phyloP scores from a whole-genome alignment of 257 asterid species.

The Gynochthodes officinalis region DNA sequence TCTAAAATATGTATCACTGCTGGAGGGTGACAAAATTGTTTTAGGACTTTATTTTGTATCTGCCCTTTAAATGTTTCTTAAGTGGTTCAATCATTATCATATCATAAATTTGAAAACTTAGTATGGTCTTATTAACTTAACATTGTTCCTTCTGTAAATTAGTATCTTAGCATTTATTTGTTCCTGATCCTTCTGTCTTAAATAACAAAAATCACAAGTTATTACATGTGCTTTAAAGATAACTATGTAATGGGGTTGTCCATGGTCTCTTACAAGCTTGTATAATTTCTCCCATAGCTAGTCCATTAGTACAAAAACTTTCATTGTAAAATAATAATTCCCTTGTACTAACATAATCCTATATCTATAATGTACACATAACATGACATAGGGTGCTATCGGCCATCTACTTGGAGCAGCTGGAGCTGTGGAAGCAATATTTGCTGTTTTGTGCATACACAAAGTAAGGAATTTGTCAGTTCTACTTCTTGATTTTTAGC shows the following conservation, averaged over 20 bases:
- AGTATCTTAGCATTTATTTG: too few relatives aligned
- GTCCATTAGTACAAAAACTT: not conserved
- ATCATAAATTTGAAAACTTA: too few relatives aligned
- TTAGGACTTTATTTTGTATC: not conserved
- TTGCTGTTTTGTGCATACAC: constrained; percentile 69
- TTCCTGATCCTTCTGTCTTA: not conserved
- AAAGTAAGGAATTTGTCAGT: constrained; percentile 42
- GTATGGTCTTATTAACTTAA: too few relatives aligned
- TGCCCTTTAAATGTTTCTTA: too few relatives aligned
- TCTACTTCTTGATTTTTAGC: not conserved
- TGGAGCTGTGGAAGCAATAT: constrained; percentile 94
- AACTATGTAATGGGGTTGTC: not conserved
- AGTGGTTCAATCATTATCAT: not conserved
- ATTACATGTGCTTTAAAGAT: not conserved
- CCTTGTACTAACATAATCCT: not conserved
- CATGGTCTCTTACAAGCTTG: not conserved
- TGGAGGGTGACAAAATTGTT: not conserved
- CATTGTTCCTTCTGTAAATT: not conserved
- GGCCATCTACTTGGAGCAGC: constrained; percentile 99
- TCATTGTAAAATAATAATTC: not conserved
- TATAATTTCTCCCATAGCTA: not conserved
- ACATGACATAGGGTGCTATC: constrained; percentile 63
- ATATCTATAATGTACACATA: not conserved
- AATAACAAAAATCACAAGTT: not conserved
- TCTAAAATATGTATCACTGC: not conserved